Evolutionary conservation across 345 rosid species (phyloP), one percentile per base, ranked within the genome.

Genomic region (Eucalyptus shirleyi): DNA sequence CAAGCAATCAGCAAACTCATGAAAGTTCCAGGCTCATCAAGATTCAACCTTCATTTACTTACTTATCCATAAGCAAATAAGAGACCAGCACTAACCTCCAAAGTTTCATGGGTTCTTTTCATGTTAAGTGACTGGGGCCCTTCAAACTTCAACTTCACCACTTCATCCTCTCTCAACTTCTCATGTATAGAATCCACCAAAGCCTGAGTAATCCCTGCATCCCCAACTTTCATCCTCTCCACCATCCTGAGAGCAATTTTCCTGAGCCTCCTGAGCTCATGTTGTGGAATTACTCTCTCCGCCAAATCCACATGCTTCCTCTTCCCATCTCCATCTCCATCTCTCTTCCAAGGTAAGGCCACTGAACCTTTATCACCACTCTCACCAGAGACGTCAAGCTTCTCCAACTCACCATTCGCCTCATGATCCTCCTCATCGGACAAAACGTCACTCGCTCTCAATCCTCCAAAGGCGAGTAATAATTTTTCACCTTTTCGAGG

Each of bases 211-310:
- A 97, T 94, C 89, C 99, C 98, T 8, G 96, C 96, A 62, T 92
- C 92, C 49, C 98, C 97, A 45, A 97, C 99, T 92, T 96, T 96
- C 11, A 91, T 90, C 93, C 99, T 96, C 93, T 96, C 98, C 69
- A 94, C 89, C 98, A 95, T 97, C 93, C 98, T 94, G 91, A 96
- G 89, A 44, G 99, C 92, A 90, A 95, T 50, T 42, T 93, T 95
- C 93, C 99, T 95, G 18, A 96, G 93, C 95, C 99, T 94, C 92
- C 28, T 94, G 81, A 97, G 86, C 90, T 97, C 98, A 86, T 95
- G 96, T 88, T 93, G 98, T 4, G 99, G 99, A 87, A 96, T 85
- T 34, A 88, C 87, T 50, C 88, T 93, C 94, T 95, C 97, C 2
- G 96, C 98, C 90, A 92, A 90, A 87, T 92, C 90, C 2, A 96